A percentile compares a stretch with the other conserved stretches of the same genome.
Evolutionary conservation across 768 basidiomycete species (phyloP).

Genomic region (Coprinopsis cinerea): DNA sequence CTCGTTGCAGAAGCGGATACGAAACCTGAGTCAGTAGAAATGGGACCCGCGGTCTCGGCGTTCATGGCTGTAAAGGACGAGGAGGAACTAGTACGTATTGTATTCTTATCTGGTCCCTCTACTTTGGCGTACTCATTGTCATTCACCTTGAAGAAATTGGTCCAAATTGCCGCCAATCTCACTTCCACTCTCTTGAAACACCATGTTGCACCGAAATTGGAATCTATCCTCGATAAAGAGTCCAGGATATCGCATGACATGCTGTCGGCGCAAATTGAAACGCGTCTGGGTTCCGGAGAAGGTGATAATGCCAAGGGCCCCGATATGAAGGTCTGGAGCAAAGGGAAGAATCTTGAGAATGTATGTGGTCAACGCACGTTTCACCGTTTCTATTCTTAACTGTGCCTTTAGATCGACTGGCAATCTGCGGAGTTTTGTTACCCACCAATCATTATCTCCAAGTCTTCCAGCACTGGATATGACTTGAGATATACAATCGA

Average conservation of each 20-base stretch:
- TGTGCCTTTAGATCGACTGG: constrained; percentile 69
- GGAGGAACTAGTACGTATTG: constrained; percentile 73
- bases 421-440: constrained; percentile 89
- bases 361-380: constrained; percentile 38
- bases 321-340: constrained; percentile 90
- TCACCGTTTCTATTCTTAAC: constrained; percentile 5
- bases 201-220: constrained; percentile 83
- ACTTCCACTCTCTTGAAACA: constrained; percentile 83
- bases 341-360: constrained; percentile 66
- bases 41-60: constrained; percentile 66
- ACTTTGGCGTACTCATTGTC: not conserved
- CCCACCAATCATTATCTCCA: constrained; percentile 93
- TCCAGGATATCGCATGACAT: constrained; percentile 86
- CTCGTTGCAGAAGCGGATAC: constrained; percentile 45
- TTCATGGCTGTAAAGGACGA: constrained; percentile 86
- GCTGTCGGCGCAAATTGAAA: constrained; percentile 82
- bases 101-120: constrained; percentile 9
- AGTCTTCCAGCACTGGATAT: constrained; percentile 75
- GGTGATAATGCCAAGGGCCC: constrained; percentile 74
- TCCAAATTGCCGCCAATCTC: constrained; percentile 66
- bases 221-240: constrained; percentile 87
- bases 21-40: constrained; percentile 76
- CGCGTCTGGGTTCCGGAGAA: constrained; percentile 79
- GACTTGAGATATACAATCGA: constrained; percentile 85
- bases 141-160: constrained; percentile 54